A percentile compares a stretch with the other conserved stretches of the same genome.
phyloP scores from a whole-genome alignment of 2,329 filamentous ascomycete genomes.

The Verticillium zaregamsianum region DNA sequence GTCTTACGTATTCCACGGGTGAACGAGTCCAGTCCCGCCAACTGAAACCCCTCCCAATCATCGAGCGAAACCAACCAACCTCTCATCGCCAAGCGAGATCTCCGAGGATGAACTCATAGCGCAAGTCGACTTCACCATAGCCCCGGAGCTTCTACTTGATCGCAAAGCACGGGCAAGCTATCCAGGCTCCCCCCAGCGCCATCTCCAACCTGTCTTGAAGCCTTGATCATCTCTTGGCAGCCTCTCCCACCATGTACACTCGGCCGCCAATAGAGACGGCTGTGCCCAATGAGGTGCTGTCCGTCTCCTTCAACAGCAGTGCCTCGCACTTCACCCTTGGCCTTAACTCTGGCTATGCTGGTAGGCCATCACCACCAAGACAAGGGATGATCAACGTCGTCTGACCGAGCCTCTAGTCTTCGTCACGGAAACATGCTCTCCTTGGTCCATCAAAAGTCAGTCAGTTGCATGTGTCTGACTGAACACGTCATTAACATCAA shows the following conservation, averaged over 20 bases:
- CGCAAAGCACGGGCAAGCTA: neutral
- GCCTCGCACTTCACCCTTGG: constrained; percentile 83
- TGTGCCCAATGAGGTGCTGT: constrained; percentile 70
- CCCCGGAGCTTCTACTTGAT: neutral
- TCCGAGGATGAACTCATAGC: constrained; percentile 7
- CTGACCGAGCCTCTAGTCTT: constrained; percentile 50
- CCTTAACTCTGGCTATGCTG: constrained; percentile 74
- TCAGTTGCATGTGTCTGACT: neutral
- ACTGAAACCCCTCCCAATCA: constrained; percentile 2
- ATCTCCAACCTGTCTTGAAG: neutral
- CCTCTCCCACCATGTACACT: constrained; percentile 69
- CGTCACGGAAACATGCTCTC: constrained; percentile 66
- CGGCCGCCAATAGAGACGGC: constrained; percentile 79
- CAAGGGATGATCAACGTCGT: neutral
- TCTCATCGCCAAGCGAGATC: constrained; percentile 2
- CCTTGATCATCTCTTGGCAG: neutral
- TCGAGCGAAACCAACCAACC: neutral
- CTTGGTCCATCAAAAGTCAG: constrained; percentile 24
- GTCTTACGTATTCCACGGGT: neutral
- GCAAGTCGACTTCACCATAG: neutral
- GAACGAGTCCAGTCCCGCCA: neutral
- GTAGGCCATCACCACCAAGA: constrained; percentile 44
- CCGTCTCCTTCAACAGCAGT: constrained; percentile 81
- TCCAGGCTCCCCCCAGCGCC: neutral
- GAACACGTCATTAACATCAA: neutral